Evolutionary conservation across 2,329 filamentous ascomycete genomes (phyloP).

Genomic region (Colletotrichum spinosum): DNA sequence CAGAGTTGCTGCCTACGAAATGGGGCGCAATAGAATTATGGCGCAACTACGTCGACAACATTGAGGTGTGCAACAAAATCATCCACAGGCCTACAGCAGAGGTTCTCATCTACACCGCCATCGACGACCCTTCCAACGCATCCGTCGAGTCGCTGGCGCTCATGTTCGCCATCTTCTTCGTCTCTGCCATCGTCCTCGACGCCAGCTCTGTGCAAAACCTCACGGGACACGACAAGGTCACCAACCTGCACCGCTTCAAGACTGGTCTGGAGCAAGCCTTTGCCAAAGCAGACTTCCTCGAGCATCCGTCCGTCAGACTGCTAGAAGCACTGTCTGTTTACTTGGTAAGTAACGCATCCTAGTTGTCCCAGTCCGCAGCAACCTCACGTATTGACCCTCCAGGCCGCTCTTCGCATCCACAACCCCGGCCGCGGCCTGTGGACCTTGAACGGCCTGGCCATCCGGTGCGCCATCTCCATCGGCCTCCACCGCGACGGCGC

Average conservation of each 20-base stretch:
- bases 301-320: constrained; percentile 50
- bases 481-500: constrained; percentile 62
- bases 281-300: constrained; percentile 52
- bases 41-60: constrained; percentile 43
- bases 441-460: constrained; percentile 56
- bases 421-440: constrained; percentile 51
- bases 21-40: constrained; percentile 45
- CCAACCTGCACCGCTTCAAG: constrained; percentile 45
- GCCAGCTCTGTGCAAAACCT: constrained; percentile 48
- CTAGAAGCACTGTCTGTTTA: constrained; percentile 53
- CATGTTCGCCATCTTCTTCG: constrained; percentile 62
- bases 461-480: constrained; percentile 61
- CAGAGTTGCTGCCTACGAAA: constrained; percentile 42
- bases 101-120: constrained; percentile 46
- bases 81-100: constrained; percentile 47
- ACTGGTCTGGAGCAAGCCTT: constrained; percentile 52
- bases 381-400: constrained; percentile 10
- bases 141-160: constrained; percentile 48
- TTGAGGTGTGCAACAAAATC: constrained; percentile 46
- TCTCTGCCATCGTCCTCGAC: constrained; percentile 55
- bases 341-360: constrained; percentile 43
- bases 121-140: constrained; percentile 44
- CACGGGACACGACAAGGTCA: constrained; percentile 41
- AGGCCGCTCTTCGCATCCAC: constrained; percentile 47
- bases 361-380: neutral